Percentiles rank a stretch among this genome's conserved stretches.
These are phyloP conservation scores for Eucalyptus cladocalyx DNA, from an alignment of 345 rosid genomes.

Conservation along the genomic window DNA sequence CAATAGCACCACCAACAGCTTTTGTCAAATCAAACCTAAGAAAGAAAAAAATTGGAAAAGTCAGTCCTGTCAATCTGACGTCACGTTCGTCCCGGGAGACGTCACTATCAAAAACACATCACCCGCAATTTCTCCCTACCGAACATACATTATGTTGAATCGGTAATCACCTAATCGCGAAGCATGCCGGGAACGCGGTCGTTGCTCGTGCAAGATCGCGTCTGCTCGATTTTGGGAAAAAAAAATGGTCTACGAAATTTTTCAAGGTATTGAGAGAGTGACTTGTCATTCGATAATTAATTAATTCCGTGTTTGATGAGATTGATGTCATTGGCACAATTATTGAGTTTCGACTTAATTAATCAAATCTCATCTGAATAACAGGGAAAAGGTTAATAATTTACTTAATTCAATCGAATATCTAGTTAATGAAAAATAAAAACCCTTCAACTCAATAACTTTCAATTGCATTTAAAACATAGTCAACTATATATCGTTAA, in stretches of 20 bases:
- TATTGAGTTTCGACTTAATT: neutral
- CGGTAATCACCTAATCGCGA: neutral
- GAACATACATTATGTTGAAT: neutral
- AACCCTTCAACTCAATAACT: neutral
- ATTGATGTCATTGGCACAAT: neutral
- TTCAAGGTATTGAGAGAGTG: fast-evolving
- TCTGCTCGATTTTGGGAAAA: neutral
- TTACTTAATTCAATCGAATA: neutral
- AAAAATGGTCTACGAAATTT: neutral
- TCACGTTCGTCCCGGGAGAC: neutral
- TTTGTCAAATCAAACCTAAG: neutral
- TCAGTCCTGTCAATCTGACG: neutral
- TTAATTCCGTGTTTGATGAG: fast-evolving
- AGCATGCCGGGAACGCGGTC: neutral
- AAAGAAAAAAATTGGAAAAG: neutral
- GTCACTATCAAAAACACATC: neutral
- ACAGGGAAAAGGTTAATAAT: neutral
- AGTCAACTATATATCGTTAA: neutral
- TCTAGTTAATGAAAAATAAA: neutral
- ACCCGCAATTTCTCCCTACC: neutral
- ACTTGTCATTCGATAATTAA: neutral
- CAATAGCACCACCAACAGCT: neutral
- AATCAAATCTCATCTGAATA: neutral
- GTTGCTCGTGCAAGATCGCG: neutral
- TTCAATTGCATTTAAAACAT: neutral